Percentiles rank a stretch among this genome's conserved stretches.
Evolutionary conservation across 2,329 filamentous ascomycete genomes (phyloP).

Genomic region (Ceratocystis cubensis): DNA sequence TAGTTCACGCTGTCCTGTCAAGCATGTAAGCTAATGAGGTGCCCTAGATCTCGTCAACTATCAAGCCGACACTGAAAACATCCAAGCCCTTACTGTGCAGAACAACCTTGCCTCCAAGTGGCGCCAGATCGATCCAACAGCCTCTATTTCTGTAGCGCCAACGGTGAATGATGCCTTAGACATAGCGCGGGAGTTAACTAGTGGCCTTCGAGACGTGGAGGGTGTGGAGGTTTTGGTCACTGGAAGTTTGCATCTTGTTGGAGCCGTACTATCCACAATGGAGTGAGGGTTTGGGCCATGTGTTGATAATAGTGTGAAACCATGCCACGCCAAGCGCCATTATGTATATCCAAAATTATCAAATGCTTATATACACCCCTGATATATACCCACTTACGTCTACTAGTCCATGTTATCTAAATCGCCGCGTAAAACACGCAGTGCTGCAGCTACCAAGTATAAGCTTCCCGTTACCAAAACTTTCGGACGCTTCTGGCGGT

Average conservation of each 20-base stretch:
- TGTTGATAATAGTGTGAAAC: not conserved
- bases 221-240: slow-evolving; percentile 42
- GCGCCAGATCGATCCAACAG: slow-evolving; percentile 35
- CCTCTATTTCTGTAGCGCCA: slow-evolving; percentile 36
- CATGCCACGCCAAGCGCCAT: not conserved
- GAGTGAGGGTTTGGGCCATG: slow-evolving; percentile 33
- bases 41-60: slow-evolving; percentile 43
- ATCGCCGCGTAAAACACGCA: slow-evolving; percentile 29
- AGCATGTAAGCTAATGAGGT: not conserved
- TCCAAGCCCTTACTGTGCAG: slow-evolving; percentile 41
- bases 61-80: slow-evolving; percentile 39
- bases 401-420: slow-evolving; percentile 15
- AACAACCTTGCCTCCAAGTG: slow-evolving; percentile 42
- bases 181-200: slow-evolving; percentile 31
- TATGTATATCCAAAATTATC: not conserved
- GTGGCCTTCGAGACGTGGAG: slow-evolving; percentile 27
- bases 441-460: slow-evolving; percentile 67
- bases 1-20: not conserved
- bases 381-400: not conserved
- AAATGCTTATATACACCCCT: not conserved
- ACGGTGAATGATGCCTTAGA: slow-evolving; percentile 46
- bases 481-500: slow-evolving; percentile 35
- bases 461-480: slow-evolving; percentile 72
- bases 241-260: slow-evolving; percentile 51
- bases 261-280: slow-evolving; percentile 40